Evolutionary conservation across 1,139 yeast genomes (phyloP).

Genomic region (Sugiyamaella japonica): DNA sequence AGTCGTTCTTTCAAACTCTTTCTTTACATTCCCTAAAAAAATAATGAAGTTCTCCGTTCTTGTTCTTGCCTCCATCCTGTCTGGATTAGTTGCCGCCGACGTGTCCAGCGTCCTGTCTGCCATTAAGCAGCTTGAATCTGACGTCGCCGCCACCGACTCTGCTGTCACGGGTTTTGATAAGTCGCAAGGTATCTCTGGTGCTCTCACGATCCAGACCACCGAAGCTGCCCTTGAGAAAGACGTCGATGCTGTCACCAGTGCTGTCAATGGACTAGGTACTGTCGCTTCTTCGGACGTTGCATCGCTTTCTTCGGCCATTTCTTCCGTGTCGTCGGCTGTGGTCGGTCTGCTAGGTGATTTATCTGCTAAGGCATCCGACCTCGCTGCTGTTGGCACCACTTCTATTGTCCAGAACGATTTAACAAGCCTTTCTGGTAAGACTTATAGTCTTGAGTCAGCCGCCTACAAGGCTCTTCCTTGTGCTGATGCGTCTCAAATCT

Average conservation of each 20-base stretch:
- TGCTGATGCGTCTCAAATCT: slow-evolving; percentile 2
- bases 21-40: background rate
- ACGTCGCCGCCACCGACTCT: slow-evolving; percentile 21
- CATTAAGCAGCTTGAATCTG: slow-evolving; percentile 17
- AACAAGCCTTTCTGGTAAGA: slow-evolving; percentile 18
- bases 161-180: slow-evolving; percentile 21
- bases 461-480: slow-evolving; percentile 17
- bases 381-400: slow-evolving; percentile 22
- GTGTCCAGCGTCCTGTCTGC: slow-evolving; percentile 16
- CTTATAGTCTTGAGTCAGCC: slow-evolving; percentile 20
- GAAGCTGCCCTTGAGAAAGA: slow-evolving; percentile 16
- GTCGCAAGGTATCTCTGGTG: slow-evolving; percentile 25
- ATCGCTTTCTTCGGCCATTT: slow-evolving; percentile 16
- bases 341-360: slow-evolving; percentile 19
- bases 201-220: slow-evolving; percentile 22
- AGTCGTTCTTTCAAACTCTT: background rate
- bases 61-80: slow-evolving; percentile 10
- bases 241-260: slow-evolving; percentile 5
- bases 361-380: slow-evolving; percentile 20
- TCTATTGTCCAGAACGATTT: slow-evolving; percentile 23
- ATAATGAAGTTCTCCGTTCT: slow-evolving; percentile 5
- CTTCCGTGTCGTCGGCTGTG: slow-evolving; percentile 18
- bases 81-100: slow-evolving; percentile 17
- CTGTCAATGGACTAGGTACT: slow-evolving; percentile 1
- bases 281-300: slow-evolving; percentile 6